phyloP scores from a whole-genome alignment of 257 asterid genomes.

The Nicotiana attenuata region DNA sequence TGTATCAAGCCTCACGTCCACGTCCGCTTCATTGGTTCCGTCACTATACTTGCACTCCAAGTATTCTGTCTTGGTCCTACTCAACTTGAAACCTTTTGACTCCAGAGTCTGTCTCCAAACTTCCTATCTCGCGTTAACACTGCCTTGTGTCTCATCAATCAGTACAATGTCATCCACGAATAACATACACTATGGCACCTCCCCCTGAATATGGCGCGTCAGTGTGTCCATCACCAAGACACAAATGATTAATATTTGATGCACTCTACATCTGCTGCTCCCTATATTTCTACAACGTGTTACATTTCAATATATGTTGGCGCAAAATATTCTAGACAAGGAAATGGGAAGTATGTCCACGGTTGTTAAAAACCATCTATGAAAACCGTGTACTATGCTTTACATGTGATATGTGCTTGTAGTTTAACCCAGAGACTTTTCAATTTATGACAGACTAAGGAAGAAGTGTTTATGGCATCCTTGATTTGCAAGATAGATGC shows the following conservation, averaged over 20 bases:
- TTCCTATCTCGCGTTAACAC: no score
- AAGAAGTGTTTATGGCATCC: constrained; percentile 80
- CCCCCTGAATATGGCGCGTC: no score
- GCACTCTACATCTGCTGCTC: neutral
- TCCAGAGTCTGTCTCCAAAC: no score
- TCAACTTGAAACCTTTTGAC: no score
- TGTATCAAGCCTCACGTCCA: no score
- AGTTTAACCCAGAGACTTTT: neutral
- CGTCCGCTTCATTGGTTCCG: no score
- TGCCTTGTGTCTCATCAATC: no score
- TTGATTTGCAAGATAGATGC: constrained; percentile 77
- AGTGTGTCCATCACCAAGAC: neutral
- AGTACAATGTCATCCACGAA: no score
- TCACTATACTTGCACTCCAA: no score
- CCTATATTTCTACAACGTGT: neutral
- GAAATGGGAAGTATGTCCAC: neutral
- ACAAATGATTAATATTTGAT: neutral
- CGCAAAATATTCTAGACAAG: constrained; percentile 1
- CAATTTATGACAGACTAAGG: constrained; percentile 52
- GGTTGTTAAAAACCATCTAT: neutral
- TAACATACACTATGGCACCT: no score
- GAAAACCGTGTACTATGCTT: neutral
- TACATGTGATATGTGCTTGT: neutral
- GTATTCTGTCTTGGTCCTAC: no score
- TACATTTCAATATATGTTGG: neutral